Evolutionary conservation across 1,139 yeast genomes (phyloP).

Genomic region (Pichia kudriavzevii): DNA sequence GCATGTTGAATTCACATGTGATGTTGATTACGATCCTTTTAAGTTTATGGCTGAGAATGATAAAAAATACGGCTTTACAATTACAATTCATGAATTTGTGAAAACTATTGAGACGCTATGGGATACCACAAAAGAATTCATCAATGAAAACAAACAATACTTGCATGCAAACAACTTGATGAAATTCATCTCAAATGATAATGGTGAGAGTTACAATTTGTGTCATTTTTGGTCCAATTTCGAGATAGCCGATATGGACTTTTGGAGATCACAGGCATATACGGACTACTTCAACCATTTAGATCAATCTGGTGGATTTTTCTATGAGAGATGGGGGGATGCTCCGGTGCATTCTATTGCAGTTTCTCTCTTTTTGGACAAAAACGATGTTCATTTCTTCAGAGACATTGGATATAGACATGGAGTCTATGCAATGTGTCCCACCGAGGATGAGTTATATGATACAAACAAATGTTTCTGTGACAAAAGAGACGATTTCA

Average conservation of each 20-base stretch:
- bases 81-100: slow-evolving; percentile 54
- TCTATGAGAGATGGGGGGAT: slow-evolving; percentile 59
- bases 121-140: slow-evolving; percentile 45
- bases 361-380: slow-evolving; percentile 41
- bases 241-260: slow-evolving; percentile 47
- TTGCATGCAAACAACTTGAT: slow-evolving; percentile 39
- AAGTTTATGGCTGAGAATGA: slow-evolving; percentile 51
- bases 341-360: slow-evolving; percentile 57
- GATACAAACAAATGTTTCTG: slow-evolving; percentile 42
- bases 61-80: slow-evolving; percentile 59
- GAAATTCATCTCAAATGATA: slow-evolving; percentile 44
- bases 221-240: slow-evolving; percentile 57
- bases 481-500: slow-evolving; percentile 42
- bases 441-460: slow-evolving; percentile 38
- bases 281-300: slow-evolving; percentile 39
- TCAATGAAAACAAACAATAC: slow-evolving; percentile 37
- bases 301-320: slow-evolving; percentile 49
- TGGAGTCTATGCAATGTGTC: slow-evolving; percentile 53
- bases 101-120: slow-evolving; percentile 55
- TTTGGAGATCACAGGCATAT: slow-evolving; percentile 45
- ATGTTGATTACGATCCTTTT: slow-evolving; percentile 58
- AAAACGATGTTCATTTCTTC: slow-evolving; percentile 43
- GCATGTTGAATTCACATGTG: slow-evolving; percentile 53
- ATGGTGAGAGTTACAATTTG: slow-evolving; percentile 44
- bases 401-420: slow-evolving; percentile 50